Conservation (phyloP, 1,284 basidiomycete genomes). For the Thelephora terrestris region DNA sequence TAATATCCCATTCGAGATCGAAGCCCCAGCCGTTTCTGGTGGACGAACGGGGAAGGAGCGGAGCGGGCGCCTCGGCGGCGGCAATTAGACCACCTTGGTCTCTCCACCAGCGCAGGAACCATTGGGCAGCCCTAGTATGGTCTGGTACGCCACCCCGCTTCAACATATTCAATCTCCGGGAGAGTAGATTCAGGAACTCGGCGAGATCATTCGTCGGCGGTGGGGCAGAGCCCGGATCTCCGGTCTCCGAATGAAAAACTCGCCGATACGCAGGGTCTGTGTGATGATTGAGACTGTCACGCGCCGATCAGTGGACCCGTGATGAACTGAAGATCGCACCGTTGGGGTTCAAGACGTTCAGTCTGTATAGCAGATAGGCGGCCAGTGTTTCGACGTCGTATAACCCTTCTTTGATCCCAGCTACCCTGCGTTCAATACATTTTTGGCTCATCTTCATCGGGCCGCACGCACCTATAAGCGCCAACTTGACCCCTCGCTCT, state of each 20-base stretch:
- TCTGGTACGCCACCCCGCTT: slow-evolving; percentile 68
- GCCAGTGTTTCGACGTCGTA: slow-evolving; percentile 82
- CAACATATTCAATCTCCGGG: slow-evolving; percentile 70
- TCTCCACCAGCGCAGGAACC: slow-evolving; percentile 81
- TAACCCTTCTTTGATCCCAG: slow-evolving; percentile 90
- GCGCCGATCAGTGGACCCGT: not conserved
- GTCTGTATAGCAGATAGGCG: slow-evolving; percentile 80
- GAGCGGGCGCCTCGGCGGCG: slow-evolving; percentile 35
- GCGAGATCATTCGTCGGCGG: slow-evolving; percentile 49
- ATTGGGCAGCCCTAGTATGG: slow-evolving; percentile 58
- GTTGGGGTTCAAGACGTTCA: slow-evolving; percentile 69
- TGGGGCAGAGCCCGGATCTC: not conserved
- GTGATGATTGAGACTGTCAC: slow-evolving; percentile 20
- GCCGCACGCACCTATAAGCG: slow-evolving; percentile 71
- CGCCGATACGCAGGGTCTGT: slow-evolving; percentile 63
- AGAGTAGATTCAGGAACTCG: slow-evolving; percentile 63
- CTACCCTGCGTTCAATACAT: slow-evolving; percentile 31
- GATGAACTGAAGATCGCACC: slow-evolving; percentile 33
- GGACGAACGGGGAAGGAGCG: slow-evolving; percentile 19
- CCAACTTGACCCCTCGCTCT: slow-evolving; percentile 88
- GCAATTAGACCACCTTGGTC: slow-evolving; percentile 46
- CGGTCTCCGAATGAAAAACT: slow-evolving; percentile 41
- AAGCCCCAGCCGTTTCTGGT: slow-evolving; percentile 63
- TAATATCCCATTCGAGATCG: slow-evolving; percentile 61
- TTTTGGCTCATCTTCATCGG: not conserved